Percentiles rank a stretch among this genome's conserved stretches.
These are phyloP conservation scores for Colletotrichum tanaceti DNA, from an alignment of 2,329 filamentous ascomycete genomes.

Conservation along the genomic window DNA sequence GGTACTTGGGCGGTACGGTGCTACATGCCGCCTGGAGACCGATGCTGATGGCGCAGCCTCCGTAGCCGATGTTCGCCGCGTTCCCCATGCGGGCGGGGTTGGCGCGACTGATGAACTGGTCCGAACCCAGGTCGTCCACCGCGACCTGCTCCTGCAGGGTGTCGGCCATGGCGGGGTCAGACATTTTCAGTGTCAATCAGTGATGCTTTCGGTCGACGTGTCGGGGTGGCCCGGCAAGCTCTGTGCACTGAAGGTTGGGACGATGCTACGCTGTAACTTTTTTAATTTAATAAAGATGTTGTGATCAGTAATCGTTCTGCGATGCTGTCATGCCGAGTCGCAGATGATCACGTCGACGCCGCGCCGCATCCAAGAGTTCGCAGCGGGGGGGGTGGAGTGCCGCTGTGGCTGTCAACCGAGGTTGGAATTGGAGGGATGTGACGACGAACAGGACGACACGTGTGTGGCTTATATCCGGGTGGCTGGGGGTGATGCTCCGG, in stretches of 20 bases:
- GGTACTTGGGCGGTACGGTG: slow-evolving; percentile 51
- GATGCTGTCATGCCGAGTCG: background rate
- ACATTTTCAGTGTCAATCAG: background rate
- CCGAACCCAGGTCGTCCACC: slow-evolving; percentile 26
- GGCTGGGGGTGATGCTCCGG: background rate
- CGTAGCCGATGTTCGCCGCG: slow-evolving; percentile 53
- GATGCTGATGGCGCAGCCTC: slow-evolving; percentile 56
- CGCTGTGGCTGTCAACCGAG: slow-evolving; percentile 26
- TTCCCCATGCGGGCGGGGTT: slow-evolving; percentile 50
- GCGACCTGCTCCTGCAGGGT: slow-evolving; percentile 33
- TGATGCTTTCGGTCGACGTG: background rate
- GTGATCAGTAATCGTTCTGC: slow-evolving; percentile 19
- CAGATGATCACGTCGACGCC: background rate
- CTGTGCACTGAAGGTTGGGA: background rate
- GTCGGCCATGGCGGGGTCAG: slow-evolving; percentile 20
- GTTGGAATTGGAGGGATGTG: slow-evolving; percentile 18
- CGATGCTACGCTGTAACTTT: background rate
- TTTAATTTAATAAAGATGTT: background rate
- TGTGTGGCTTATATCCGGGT: background rate
- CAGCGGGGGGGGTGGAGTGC: background rate
- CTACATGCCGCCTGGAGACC: slow-evolving; percentile 56
- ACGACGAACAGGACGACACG: background rate
- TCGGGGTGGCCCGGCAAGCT: background rate
- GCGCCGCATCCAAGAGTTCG: background rate
- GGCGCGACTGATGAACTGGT: slow-evolving; percentile 45